A percentile compares a stretch with the other conserved stretches of the same genome.
Evolutionary conservation across 2,329 filamentous ascomycete genomes (phyloP).

Genomic region (Xylaria sp.): DNA sequence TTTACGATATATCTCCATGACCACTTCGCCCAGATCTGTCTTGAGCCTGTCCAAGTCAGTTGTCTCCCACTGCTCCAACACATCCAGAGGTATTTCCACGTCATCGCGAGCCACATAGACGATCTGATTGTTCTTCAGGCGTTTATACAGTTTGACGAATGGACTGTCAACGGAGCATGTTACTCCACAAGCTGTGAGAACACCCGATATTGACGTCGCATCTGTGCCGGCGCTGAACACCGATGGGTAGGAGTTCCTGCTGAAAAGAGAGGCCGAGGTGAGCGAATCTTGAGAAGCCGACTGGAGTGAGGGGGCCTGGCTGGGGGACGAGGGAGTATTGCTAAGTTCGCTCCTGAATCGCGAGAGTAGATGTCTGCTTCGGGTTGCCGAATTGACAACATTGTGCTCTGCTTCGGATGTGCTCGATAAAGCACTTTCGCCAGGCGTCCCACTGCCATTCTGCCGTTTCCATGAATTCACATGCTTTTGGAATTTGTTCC

Average conservation of each 20-base stretch:
- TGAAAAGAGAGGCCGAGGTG: constrained; percentile 27
- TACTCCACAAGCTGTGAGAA: constrained; percentile 1
- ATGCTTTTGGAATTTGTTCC: constrained; percentile 22
- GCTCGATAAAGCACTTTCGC: neutral
- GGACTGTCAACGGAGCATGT: constrained; percentile 16
- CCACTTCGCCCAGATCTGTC: constrained; percentile 28
- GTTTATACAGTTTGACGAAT: constrained; percentile 18
- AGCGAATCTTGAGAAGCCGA: constrained; percentile 22
- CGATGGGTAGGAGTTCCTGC: constrained; percentile 29
- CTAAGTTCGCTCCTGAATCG: neutral
- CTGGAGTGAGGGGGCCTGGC: neutral
- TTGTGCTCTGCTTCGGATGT: neutral
- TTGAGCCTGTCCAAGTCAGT: constrained; percentile 23
- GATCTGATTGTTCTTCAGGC: constrained; percentile 22
- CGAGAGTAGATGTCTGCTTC: neutral
- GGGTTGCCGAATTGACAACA: neutral
- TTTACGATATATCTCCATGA: constrained; percentile 33
- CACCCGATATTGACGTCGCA: constrained; percentile 28
- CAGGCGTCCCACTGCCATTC: neutral
- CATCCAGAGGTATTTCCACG: constrained; percentile 23
- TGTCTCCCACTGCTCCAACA: constrained; percentile 26
- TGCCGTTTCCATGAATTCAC: constrained; percentile 21
- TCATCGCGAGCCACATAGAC: constrained; percentile 30
- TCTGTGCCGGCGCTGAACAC: constrained; percentile 22
- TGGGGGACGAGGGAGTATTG: constrained; percentile 1